Evolutionary conservation across 768 basidiomycete genomes (phyloP).

Genomic region (Epithele typhae): DNA sequence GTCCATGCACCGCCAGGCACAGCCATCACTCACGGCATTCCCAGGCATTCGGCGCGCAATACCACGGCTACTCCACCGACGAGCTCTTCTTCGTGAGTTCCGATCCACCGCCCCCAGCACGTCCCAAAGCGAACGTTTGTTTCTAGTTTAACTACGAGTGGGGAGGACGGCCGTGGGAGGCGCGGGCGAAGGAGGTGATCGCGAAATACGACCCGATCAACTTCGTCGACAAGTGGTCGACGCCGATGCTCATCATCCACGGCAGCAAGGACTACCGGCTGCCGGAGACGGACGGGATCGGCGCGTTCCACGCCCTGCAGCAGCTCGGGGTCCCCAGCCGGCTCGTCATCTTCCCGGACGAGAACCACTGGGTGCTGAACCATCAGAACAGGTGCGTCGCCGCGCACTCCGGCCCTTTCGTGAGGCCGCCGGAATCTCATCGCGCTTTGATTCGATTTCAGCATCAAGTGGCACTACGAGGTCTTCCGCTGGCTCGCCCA

Average conservation of each 20-base stretch:
- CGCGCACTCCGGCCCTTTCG: no score
- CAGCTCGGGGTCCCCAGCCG: constrained; percentile 75
- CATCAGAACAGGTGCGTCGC: constrained; percentile 63
- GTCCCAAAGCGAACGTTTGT: not conserved
- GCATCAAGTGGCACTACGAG: constrained; percentile 94
- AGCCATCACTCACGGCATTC: not conserved
- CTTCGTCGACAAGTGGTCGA: constrained; percentile 81
- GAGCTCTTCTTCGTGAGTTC: constrained; percentile 81
- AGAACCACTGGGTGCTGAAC: constrained; percentile 90
- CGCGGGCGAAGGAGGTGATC: constrained; percentile 46
- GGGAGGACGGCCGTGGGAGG: constrained; percentile 79
- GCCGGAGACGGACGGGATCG: constrained; percentile 80
- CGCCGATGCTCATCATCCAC: constrained; percentile 81
- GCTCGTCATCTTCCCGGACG: constrained; percentile 80
- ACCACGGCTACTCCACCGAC: constrained; percentile 87
- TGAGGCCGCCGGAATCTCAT: not conserved
- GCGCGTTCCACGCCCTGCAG: constrained; percentile 80
- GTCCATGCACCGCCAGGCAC: not conserved
- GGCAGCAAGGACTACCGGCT: constrained; percentile 87
- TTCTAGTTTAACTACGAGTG: constrained; percentile 83
- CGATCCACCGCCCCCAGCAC: not conserved
- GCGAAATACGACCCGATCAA: constrained; percentile 75
- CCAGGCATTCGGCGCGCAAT: constrained; percentile 70
- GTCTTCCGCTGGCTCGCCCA: constrained; percentile 87
- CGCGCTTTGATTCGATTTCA: no score